Evolutionary conservation across 495 filamentous ascomycete species (phyloP).

Genomic region (Neurospora sp.): DNA sequence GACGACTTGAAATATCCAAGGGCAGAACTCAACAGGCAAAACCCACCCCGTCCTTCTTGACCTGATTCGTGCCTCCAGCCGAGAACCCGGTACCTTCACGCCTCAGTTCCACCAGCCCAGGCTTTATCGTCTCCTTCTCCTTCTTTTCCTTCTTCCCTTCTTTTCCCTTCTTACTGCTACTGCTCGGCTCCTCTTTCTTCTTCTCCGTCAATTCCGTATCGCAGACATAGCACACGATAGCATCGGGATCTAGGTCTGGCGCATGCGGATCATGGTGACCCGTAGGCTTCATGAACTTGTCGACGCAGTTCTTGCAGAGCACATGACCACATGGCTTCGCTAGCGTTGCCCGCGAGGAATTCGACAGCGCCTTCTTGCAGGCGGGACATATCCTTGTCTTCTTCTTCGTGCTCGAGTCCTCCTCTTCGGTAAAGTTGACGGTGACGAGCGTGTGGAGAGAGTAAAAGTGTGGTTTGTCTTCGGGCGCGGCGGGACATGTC

Average conservation of each 20-base stretch:
- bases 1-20: background rate
- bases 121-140: conserved; percentile 49
- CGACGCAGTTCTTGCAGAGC: conserved; percentile 77
- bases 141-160: conserved; percentile 39
- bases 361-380: conserved; percentile 77
- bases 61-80: conserved; percentile 69
- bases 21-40: conserved; percentile 60
- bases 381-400: conserved; percentile 67
- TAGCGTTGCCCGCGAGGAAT: conserved; percentile 74
- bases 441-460: conserved; percentile 74
- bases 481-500: conserved; percentile 67
- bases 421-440: conserved; percentile 72
- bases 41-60: conserved; percentile 66
- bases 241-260: conserved; percentile 40
- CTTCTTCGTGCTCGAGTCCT: conserved; percentile 39
- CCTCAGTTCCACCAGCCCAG: conserved; percentile 74
- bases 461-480: conserved; percentile 61
- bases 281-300: conserved; percentile 69
- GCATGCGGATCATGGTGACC: conserved; percentile 55
- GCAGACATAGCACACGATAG: conserved; percentile 77
- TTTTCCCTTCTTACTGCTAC: conserved; percentile 41
- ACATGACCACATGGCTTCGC: conserved; percentile 93
- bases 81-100: conserved; percentile 93
- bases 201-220: conserved; percentile 59
- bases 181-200: conserved; percentile 35